Evolutionary conservation across 345 rosid genomes (phyloP).

Genomic region (Cardiospermum halicacabum): DNA sequence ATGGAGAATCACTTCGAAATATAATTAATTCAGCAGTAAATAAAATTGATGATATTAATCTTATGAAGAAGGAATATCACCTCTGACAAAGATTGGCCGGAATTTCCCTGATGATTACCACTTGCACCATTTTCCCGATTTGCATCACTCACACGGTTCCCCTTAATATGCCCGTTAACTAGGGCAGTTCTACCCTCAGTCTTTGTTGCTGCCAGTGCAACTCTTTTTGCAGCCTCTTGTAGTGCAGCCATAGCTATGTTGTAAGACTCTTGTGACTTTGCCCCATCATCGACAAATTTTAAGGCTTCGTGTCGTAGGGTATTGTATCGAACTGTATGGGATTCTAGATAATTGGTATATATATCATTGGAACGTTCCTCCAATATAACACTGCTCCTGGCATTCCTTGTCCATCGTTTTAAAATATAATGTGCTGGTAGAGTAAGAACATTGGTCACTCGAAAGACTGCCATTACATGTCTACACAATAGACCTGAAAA

Average conservation of each 20-base stretch:
- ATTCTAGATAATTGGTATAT: conserved; percentile 31
- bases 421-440: conserved; percentile 43
- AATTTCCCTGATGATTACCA: conserved; percentile 12
- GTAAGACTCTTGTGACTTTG: conserved; percentile 27
- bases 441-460: conserved; percentile 47
- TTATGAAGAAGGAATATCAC: conserved; percentile 12
- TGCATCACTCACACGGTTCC: conserved; percentile 17
- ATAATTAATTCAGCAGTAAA: not conserved
- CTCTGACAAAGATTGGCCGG: conserved; percentile 25
- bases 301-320: conserved; percentile 40
- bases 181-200: conserved; percentile 16
- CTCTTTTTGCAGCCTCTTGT: conserved; percentile 39
- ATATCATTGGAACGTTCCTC: conserved; percentile 27
- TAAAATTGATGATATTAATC: not conserved
- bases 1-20: not conserved
- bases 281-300: conserved; percentile 40
- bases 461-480: conserved; percentile 45
- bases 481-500: conserved; percentile 48
- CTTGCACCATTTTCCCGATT: conserved; percentile 3
- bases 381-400: conserved; percentile 34
- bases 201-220: conserved; percentile 27
- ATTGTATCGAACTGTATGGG: conserved; percentile 44
- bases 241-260: conserved; percentile 32
- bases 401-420: conserved; percentile 49
- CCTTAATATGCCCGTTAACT: conserved; percentile 24